These are phyloP conservation scores for Dillenia suffruticosa DNA, from an alignment of 164 flowering plant species.

Conservation along the genomic window DNA sequence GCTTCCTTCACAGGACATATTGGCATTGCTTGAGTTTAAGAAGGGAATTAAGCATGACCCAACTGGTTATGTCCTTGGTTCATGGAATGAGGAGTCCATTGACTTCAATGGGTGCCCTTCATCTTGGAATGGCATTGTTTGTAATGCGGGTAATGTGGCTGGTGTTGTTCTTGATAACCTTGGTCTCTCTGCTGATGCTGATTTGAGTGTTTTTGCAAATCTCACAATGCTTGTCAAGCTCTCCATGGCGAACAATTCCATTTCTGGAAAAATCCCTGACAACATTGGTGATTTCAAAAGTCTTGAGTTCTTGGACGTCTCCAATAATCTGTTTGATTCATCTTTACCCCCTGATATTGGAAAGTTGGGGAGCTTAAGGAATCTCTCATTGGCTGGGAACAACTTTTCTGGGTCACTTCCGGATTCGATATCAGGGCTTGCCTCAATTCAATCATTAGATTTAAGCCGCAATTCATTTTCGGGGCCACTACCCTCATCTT, in stretches of 20 bases:
- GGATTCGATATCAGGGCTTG: constrained; percentile 55
- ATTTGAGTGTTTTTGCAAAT: constrained; percentile 75
- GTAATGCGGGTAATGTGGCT: constrained; percentile 79
- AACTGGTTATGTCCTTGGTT: constrained; percentile 68
- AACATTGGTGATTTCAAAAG: constrained; percentile 49
- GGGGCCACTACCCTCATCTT: constrained; percentile 58
- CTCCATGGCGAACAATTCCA: constrained; percentile 84
- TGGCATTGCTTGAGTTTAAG: constrained; percentile 84
- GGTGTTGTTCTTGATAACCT: constrained; percentile 72
- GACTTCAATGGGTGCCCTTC: constrained; percentile 95
- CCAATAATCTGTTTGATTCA: constrained; percentile 67
- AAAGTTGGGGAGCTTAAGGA: constrained; percentile 45
- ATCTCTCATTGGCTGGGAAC: constrained; percentile 83
- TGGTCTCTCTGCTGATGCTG: constrained; percentile 67
- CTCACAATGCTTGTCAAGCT: constrained; percentile 81
- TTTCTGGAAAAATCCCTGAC: constrained; percentile 55
- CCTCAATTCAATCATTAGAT: constrained; percentile 63
- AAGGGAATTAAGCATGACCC: constrained; percentile 91
- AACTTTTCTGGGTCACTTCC: constrained; percentile 82
- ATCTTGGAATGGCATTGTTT: constrained; percentile 95
- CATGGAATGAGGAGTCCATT: constrained; percentile 96
- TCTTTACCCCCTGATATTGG: constrained; percentile 65
- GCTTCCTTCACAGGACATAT: constrained; percentile 85
- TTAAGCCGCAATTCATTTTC: constrained; percentile 78
- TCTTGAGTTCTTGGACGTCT: constrained; percentile 72